Conservation (phyloP, 2,329 filamentous ascomycete genomes). For the Stromatinia cepivora region DNA sequence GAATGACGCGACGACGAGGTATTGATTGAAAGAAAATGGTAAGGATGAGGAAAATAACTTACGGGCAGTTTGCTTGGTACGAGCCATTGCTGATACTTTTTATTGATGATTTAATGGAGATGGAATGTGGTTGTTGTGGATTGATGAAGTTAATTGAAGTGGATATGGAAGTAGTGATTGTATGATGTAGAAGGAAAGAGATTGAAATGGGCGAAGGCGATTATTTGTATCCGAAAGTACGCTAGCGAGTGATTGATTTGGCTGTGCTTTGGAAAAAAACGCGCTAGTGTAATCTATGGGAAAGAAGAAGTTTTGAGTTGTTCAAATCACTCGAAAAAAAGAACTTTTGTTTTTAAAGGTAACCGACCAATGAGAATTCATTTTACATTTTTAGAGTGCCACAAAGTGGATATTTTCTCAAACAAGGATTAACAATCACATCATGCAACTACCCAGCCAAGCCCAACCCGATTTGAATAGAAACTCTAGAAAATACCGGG, state of each 20-base stretch:
- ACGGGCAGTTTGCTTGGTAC: conserved; percentile 42
- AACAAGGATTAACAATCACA: conserved; percentile 6
- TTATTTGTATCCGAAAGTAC: conserved; percentile 40
- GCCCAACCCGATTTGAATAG: neutral
- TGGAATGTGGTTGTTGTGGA: conserved; percentile 28
- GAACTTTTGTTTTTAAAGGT: conserved; percentile 16
- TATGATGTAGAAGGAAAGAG: conserved; percentile 38
- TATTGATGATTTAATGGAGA: conserved; percentile 17
- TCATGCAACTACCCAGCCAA: conserved; percentile 6
- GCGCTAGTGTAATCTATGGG: conserved; percentile 10
- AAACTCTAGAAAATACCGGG: neutral
- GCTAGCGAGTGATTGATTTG: conserved; percentile 34
- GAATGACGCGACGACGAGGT: conserved; percentile 29
- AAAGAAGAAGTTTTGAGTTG: conserved; percentile 21
- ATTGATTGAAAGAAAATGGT: neutral
- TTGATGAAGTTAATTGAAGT: conserved; percentile 27
- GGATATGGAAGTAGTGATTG: conserved; percentile 30
- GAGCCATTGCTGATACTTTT: conserved; percentile 42
- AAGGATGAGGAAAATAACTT: conserved; percentile 17
- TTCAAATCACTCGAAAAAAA: conserved; percentile 9
- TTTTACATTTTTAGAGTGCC: conserved; percentile 4
- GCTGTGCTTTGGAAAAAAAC: conserved; percentile 23
- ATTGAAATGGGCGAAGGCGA: conserved; percentile 37
- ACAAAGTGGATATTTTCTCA: neutral
- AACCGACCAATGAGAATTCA: conserved; percentile 29